Conservation (phyloP, 768 basidiomycete species). For the Boletus subparvulus region DNA sequence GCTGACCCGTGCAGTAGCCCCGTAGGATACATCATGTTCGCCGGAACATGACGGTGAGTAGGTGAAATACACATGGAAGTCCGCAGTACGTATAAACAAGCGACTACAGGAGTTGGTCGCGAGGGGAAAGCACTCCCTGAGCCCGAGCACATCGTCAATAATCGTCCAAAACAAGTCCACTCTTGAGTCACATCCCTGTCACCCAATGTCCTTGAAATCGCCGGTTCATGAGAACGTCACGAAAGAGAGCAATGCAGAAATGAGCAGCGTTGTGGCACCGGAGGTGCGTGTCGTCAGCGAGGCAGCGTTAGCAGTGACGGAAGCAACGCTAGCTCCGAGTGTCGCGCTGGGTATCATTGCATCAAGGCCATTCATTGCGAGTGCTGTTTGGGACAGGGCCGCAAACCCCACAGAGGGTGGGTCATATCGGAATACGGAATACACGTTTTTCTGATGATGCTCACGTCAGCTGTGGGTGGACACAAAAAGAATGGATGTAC, state of each 20-base stretch:
- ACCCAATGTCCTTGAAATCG: background rate
- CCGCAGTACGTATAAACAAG: no score
- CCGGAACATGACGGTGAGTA: no score
- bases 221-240: conserved; percentile 1
- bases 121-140: background rate
- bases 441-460: conserved; percentile 49
- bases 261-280: background rate
- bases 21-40: no score
- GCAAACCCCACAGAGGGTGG: conserved; percentile 56
- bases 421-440: conserved; percentile 49
- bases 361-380: conserved; percentile 26
- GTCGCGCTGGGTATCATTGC: conserved; percentile 23
- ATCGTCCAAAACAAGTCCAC: background rate
- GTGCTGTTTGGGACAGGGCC: conserved; percentile 33
- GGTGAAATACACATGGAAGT: no score
- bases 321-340: conserved; percentile 17
- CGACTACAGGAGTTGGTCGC: no score
- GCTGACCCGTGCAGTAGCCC: no score
- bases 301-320: conserved; percentile 17
- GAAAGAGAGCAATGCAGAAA: conserved; percentile 12
- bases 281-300: background rate
- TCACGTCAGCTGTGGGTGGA: background rate
- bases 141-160: no score
- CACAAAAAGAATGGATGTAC: background rate
- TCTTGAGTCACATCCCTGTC: background rate